These are phyloP conservation scores for Aspergillus avenaceus DNA, from an alignment of 495 filamentous ascomycete genomes.

Conservation along the genomic window DNA sequence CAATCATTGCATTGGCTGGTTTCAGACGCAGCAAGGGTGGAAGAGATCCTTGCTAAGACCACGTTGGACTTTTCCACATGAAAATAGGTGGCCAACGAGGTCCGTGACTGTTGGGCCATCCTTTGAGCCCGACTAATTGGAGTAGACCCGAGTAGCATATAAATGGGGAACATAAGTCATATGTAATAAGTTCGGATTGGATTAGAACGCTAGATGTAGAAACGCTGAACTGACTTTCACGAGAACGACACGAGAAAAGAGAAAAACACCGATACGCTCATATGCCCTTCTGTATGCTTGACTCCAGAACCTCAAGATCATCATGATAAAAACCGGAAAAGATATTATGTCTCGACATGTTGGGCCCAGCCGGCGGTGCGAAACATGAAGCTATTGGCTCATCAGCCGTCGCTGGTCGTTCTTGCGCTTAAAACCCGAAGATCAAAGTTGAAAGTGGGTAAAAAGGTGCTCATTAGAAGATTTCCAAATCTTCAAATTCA, in stretches of 20 bases:
- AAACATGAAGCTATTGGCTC: slow-evolving; percentile 2
- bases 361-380: neutral
- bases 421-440: neutral
- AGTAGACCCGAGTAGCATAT: no score
- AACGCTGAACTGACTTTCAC: neutral
- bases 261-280: neutral
- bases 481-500: slow-evolving; percentile 56
- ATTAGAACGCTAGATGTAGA: neutral
- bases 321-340: neutral
- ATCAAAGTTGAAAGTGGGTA: no score
- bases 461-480: slow-evolving; percentile 28
- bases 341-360: neutral
- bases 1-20: neutral
- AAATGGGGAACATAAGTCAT: neutral
- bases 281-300: neutral
- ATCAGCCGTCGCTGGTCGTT: neutral
- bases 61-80: neutral
- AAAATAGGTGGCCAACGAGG: neutral
- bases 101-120: neutral
- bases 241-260: neutral
- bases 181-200: neutral
- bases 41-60: neutral
- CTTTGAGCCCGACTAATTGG: neutral
- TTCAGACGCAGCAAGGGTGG: neutral
- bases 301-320: neutral